These are phyloP conservation scores for Termitomyces sp. DNA, from an alignment of 1,284 basidiomycete genomes.

Conservation along the genomic window DNA sequence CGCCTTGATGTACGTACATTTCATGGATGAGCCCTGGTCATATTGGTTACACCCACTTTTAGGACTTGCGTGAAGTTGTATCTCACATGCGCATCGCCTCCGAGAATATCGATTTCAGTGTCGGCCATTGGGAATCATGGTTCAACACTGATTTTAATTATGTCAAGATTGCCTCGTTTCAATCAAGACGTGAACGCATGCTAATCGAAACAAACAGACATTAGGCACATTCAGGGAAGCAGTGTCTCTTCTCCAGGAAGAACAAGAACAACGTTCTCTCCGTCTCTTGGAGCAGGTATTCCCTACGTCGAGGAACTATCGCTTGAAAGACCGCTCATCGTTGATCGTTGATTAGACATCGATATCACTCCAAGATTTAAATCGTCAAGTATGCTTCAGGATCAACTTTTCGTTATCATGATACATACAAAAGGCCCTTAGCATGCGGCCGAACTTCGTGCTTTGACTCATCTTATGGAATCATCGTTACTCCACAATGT, in stretches of 20 bases:
- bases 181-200: not conserved
- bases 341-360: slow-evolving; percentile 5
- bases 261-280: slow-evolving; percentile 3
- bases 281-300: slow-evolving; percentile 10
- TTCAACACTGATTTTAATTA: slow-evolving; percentile 9
- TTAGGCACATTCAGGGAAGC: slow-evolving; percentile 4
- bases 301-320: not conserved
- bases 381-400: slow-evolving; percentile 9
- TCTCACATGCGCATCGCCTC: slow-evolving; percentile 12
- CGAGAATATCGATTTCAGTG: slow-evolving; percentile 3
- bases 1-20: slow-evolving; percentile 18
- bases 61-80: slow-evolving; percentile 21
- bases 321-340: not conserved
- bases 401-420: not conserved
- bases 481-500: slow-evolving; percentile 11
- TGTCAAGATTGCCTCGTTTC: slow-evolving; percentile 1
- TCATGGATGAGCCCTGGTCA: not conserved
- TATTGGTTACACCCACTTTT: not conserved
- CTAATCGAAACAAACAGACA: slow-evolving; percentile 6
- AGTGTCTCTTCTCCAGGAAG: not conserved
- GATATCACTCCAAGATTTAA: slow-evolving; percentile 11
- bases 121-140: slow-evolving; percentile 2
- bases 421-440: not conserved
- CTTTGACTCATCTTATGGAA: slow-evolving; percentile 10
- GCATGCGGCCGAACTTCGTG: slow-evolving; percentile 15